phyloP scores from a whole-genome alignment of 257 asterid species.

The Schizonepeta tenuifolia region DNA sequence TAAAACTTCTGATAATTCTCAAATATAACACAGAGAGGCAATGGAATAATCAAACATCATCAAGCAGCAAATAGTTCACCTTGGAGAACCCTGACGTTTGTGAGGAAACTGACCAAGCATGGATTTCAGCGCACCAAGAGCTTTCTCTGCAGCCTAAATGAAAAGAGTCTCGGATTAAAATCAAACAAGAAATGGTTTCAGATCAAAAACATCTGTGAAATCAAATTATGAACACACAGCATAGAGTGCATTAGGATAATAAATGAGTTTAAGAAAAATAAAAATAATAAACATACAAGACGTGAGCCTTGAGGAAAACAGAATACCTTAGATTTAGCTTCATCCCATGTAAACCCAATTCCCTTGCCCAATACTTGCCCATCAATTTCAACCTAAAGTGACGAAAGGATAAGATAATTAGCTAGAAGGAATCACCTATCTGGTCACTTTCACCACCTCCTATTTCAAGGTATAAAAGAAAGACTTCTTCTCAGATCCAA shows the following conservation, averaged over 20 bases:
- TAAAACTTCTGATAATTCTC: conserved; percentile 5
- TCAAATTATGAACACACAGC: background rate
- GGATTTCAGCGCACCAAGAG: conserved; percentile 73
- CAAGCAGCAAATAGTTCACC: conserved; percentile 53
- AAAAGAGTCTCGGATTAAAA: conserved; percentile 19
- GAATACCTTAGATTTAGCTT: conserved; percentile 83
- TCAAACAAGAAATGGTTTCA: background rate
- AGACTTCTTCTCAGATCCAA: conserved; percentile 1
- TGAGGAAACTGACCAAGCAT: conserved; percentile 66
- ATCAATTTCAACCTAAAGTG: conserved; percentile 80
- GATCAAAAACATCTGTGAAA: background rate
- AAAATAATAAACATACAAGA: background rate
- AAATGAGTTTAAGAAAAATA: background rate
- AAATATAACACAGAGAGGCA: background rate
- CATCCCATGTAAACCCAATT: conserved; percentile 83
- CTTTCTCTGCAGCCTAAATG: conserved; percentile 87
- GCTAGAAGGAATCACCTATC: background rate
- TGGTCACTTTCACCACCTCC: background rate
- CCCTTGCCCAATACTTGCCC: conserved; percentile 92
- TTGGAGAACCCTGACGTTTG: conserved; percentile 80
- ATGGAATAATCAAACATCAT: background rate
- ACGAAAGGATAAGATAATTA: conserved; percentile 26
- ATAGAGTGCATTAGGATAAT: background rate
- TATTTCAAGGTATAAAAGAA: conserved; percentile 13
- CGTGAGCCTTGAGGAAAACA: conserved; percentile 2